Percentiles rank a stretch among this genome's conserved stretches.
phyloP scores from a whole-genome alignment of 2,329 filamentous ascomycete genomes.

The Dothideomycetes sp. region DNA sequence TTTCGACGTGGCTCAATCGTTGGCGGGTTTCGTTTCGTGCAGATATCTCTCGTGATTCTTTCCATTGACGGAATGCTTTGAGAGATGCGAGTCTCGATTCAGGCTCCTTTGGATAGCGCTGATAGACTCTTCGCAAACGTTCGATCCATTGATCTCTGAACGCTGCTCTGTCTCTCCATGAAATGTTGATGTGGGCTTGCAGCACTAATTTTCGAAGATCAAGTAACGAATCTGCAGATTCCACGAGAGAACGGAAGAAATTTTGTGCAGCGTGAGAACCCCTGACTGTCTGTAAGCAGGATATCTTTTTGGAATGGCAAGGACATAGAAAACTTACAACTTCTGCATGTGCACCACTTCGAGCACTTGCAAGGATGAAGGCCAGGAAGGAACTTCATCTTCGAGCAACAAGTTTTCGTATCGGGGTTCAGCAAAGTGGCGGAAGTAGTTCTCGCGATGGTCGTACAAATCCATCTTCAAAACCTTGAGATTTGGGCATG shows the following conservation, averaged over 20 bases:
- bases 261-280: slow-evolving; percentile 56
- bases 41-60: slow-evolving; percentile 20
- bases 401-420: slow-evolving; percentile 58
- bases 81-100: slow-evolving; percentile 33
- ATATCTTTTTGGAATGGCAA: not conserved
- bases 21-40: not conserved
- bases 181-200: slow-evolving; percentile 67
- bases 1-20: slow-evolving; percentile 16
- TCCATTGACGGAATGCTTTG: slow-evolving; percentile 34
- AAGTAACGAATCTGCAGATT: slow-evolving; percentile 57
- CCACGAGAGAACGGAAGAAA: slow-evolving; percentile 70
- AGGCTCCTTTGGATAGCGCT: slow-evolving; percentile 41
- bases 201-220: slow-evolving; percentile 62
- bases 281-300: slow-evolving; percentile 22
- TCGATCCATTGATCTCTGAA: slow-evolving; percentile 70
- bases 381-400: slow-evolving; percentile 68
- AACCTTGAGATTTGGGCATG: slow-evolving; percentile 61
- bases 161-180: slow-evolving; percentile 71
- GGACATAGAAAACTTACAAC: slow-evolving; percentile 38
- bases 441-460: slow-evolving; percentile 52
- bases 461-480: slow-evolving; percentile 65
- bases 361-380: slow-evolving; percentile 57
- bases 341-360: slow-evolving; percentile 71
- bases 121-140: slow-evolving; percentile 59
- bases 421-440: slow-evolving; percentile 60